Base-by-base conservation (phyloP, 1,139 yeast species). In the Lodderomyces pseudojiufengensis region DNA sequence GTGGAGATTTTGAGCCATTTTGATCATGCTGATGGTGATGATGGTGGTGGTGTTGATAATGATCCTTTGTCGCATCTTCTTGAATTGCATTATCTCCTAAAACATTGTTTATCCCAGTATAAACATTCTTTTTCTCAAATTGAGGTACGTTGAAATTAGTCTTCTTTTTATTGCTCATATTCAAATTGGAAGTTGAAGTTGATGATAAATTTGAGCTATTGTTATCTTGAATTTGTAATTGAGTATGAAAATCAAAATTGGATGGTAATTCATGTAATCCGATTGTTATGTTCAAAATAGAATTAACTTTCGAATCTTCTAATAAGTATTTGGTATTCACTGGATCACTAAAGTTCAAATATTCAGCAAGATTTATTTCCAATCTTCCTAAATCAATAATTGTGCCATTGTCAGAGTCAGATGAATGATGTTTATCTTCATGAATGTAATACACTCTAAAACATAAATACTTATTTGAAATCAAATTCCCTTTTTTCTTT, bases 271-370 rank as follows among this genome's bases (percentile, higher is more conserved):
- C 55, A 59, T 60, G 38, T 63, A 68, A 49, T 10, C 51, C 58
- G 6, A 71, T 51, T 1, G 72, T 61, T 40, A 75, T 40, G 38
- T 74, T 79, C 30, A 86, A 59, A 29, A 88, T 81, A 4, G 95
- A 81, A 55, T 92, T 90, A 15, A 90, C 80, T 48, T 86, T 86
- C 9, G 95, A 82, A 25, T 85, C 76, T 47, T 81, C 81, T 32
- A 90, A 63, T 36, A 90, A 61, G 49, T 84, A 86, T 45, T 82
- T 73, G 38, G 80, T 73, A 14, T 76, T 70, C 24, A 66, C 65
- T 11, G 74, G 71, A 31, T 76, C 76, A 22, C 65, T 63, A 35
- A 72, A 73, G 43, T 76, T 76, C 24, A 80, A 75, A 52, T 81
- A 86, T 50, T 87, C 95, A 0, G 92, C 63, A 36, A 90, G 55